phyloP scores from a whole-genome alignment of 2,329 filamentous ascomycete species.

The Paraconiothyrium sp. region DNA sequence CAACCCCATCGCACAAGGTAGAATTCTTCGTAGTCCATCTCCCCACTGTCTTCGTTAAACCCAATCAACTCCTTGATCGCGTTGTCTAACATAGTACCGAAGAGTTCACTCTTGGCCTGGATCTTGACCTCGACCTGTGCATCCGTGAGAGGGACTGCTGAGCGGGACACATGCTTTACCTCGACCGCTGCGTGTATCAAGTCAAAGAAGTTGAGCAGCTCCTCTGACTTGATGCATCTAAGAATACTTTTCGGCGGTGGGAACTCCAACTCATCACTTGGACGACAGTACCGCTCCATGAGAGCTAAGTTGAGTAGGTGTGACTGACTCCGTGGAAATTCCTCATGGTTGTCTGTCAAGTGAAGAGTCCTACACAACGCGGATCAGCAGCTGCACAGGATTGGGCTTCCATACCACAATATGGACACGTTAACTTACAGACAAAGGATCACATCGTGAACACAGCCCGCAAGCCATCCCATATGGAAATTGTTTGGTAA shows the following conservation, averaged over 20 bases:
- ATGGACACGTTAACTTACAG: slow-evolving; percentile 9
- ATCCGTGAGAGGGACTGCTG: neutral
- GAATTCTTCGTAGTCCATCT: neutral
- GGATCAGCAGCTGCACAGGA: neutral
- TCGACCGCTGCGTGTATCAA: slow-evolving; percentile 1
- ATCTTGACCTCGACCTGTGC: neutral
- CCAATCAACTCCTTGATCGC: slow-evolving; percentile 1
- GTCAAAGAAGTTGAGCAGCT: slow-evolving; percentile 1
- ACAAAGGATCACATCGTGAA: slow-evolving; percentile 12
- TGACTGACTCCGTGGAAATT: neutral
- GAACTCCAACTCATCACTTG: neutral
- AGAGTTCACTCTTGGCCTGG: neutral
- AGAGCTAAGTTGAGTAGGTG: neutral
- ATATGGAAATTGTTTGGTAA: slow-evolving; percentile 9
- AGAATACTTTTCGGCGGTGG: neutral
- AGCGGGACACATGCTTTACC: neutral
- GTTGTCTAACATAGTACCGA: slow-evolving; percentile 4
- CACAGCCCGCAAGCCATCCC: slow-evolving; percentile 17
- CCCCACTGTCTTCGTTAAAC: neutral
- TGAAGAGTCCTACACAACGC: neutral
- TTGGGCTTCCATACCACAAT: neutral
- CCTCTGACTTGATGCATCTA: slow-evolving; percentile 1
- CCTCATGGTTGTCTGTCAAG: slow-evolving; percentile 1
- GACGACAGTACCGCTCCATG: slow-evolving; percentile 2
- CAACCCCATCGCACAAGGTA: neutral